Evolutionary conservation across 371 early-diverging fungal species (phyloP), one percentile per base, ranked within the genome.

Genomic region (Chytridiales sp.): DNA sequence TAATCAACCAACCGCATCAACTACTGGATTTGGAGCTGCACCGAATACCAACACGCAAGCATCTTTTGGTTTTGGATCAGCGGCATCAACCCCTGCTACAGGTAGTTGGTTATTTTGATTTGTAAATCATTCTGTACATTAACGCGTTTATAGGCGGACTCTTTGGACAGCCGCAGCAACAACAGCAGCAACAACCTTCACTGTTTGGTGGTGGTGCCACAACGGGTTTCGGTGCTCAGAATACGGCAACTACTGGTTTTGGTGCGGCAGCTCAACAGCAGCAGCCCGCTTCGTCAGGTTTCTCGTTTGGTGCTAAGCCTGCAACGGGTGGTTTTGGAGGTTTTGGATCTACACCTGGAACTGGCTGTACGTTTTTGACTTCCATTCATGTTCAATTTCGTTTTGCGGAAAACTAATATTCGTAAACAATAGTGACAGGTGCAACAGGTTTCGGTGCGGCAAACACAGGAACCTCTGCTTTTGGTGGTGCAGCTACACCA

Each of bases 181-280:
- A 47, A 22, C 50, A 47, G 24, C 41, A 61, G 32, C 50, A 9
- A 39, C 44, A 13, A 30, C 29, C 13, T 39, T 59, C 41, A 26
- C 60, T 19, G 39, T 61, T 66, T 55, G 53, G 65, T 41, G 26
- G 21, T 42, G 48, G 64, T 41, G 57, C 49, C 29, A 55, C 27
- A 39, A 56, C 65, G 76, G 85, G 78, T 5, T 75, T 82, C 59
- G 83, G 80, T 21, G 62, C 80, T 19, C 54, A 74, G 11, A 50
- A 76, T 6, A 61, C 77, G 29, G 56, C 77, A 17, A 62, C 64
- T 29, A 77, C 78, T 59, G 81, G 62, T 36, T 59, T 66, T 44
- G 62, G 70, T 21, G 59, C 57, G 17, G 60, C 51, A 8, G 31
- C 56, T 2, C 47, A 42, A 11, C 38, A 50, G 3, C 58, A 55